These are phyloP conservation scores for Xanthoconium stramineum DNA, from an alignment of 768 basidiomycete genomes.

Conservation along the genomic window DNA sequence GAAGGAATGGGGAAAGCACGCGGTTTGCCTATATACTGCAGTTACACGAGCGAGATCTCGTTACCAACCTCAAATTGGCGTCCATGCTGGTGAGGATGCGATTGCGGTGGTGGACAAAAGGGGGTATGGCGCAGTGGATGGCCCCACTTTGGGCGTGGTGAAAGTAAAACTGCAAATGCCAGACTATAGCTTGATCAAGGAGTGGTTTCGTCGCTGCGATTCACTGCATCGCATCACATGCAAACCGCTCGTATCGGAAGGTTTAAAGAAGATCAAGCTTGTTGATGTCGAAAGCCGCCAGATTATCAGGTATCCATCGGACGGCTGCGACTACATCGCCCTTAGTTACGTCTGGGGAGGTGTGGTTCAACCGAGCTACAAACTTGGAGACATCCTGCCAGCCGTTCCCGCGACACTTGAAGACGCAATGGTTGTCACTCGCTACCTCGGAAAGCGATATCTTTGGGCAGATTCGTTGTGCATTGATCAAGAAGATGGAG, in stretches of 20 bases:
- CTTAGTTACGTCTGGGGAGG: not conserved
- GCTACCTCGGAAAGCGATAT: constrained; percentile 12
- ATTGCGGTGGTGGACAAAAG: not conserved
- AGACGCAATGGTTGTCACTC: constrained; percentile 15
- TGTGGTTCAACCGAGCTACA: constrained; percentile 3
- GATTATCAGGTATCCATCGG: constrained; percentile 3
- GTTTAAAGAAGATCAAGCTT: constrained; percentile 5
- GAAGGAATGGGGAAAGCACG: not conserved
- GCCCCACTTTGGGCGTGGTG: constrained; percentile 1
- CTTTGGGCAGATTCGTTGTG: constrained; percentile 20
- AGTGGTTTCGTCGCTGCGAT: constrained; percentile 7
- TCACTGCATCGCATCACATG: constrained; percentile 9
- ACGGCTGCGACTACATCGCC: too few species aligned
- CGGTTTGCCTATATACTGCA: constrained; percentile 10
- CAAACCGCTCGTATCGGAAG: constrained; percentile 2
- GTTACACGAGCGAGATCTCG: not conserved
- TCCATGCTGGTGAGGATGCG: constrained; percentile 3
- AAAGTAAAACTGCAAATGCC: not conserved
- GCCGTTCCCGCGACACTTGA: constrained; percentile 16
- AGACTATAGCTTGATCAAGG: constrained; percentile 4
- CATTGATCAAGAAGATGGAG: constrained; percentile 10
- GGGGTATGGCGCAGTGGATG: not conserved
- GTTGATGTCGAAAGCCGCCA: constrained; percentile 6
- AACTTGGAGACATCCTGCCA: constrained; percentile 8
- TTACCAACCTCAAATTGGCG: not conserved